Evolutionary conservation across 805 yeast genomes (phyloP).

Genomic region (Candida peoriensis): DNA sequence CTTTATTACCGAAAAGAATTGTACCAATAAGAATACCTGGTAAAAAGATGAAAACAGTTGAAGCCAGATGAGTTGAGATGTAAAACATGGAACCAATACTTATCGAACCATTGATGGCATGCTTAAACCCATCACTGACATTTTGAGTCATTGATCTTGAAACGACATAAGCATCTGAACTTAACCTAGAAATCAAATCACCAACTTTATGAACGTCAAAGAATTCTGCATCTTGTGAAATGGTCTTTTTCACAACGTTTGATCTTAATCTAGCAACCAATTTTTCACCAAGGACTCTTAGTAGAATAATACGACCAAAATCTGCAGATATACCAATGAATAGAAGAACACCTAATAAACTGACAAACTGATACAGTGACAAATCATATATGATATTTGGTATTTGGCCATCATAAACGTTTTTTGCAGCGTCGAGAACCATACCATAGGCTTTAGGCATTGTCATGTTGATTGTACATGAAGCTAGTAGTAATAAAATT

Average conservation of each 20-base stretch:
- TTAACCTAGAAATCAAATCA: slow-evolving; percentile 83
- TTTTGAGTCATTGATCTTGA: slow-evolving; percentile 87
- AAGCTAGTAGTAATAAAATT: slow-evolving; percentile 37
- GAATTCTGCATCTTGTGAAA: slow-evolving; percentile 87
- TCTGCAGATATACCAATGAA: slow-evolving; percentile 66
- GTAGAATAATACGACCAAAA: slow-evolving; percentile 64
- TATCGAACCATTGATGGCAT: slow-evolving; percentile 74
- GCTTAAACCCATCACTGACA: slow-evolving; percentile 84
- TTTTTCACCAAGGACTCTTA: slow-evolving; percentile 79
- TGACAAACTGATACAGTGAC: slow-evolving; percentile 55
- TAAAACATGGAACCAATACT: slow-evolving; percentile 89
- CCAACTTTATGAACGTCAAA: slow-evolving; percentile 94
- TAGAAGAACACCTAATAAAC: slow-evolving; percentile 37
- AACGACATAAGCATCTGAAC: slow-evolving; percentile 87
- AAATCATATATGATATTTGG: slow-evolving; percentile 44
- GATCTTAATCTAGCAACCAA: slow-evolving; percentile 81
- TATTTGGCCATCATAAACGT: slow-evolving; percentile 25
- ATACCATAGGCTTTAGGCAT: slow-evolving; percentile 54
- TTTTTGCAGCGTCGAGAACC: slow-evolving; percentile 44
- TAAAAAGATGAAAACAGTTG: slow-evolving; percentile 69
- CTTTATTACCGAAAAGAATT: slow-evolving; percentile 73
- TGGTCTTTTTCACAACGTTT: slow-evolving; percentile 66
- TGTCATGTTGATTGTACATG: slow-evolving; percentile 47
- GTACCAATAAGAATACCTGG: slow-evolving; percentile 82
- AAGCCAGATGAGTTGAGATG: slow-evolving; percentile 76